A percentile compares a stretch with the other conserved stretches of the same genome.
Evolutionary conservation across 306 rosid species (phyloP).

Genomic region (Vigna hirtella): DNA sequence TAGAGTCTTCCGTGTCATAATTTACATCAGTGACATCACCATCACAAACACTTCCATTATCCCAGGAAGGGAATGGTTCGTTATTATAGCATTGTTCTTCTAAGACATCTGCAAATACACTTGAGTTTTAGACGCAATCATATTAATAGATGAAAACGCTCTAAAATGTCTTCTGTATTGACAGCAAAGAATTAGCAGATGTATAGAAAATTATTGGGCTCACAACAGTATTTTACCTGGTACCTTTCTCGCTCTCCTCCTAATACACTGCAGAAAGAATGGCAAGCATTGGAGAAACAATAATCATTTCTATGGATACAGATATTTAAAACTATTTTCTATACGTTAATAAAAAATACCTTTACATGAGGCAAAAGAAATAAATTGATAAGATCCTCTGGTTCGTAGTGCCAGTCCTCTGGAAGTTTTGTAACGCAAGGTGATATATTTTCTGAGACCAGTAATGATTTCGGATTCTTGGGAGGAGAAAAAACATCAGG

Average conservation of each 20-base stretch:
- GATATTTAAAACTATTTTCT: slow-evolving; percentile 20
- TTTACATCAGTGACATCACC: slow-evolving; percentile 47
- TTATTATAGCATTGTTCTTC: slow-evolving; percentile 56
- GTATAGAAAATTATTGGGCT: slow-evolving; percentile 21
- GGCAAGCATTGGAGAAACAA: slow-evolving; percentile 33
- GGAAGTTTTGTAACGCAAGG: slow-evolving; percentile 77
- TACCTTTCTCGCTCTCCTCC: slow-evolving; percentile 59
- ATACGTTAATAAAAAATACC: slow-evolving; percentile 52
- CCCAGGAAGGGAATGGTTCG: slow-evolving; percentile 67
- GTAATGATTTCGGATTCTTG: slow-evolving; percentile 71
- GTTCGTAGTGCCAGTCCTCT: slow-evolving; percentile 95
- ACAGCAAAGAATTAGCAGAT: slow-evolving; percentile 8
- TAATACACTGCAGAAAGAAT: slow-evolving; percentile 64
- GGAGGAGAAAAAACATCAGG: slow-evolving; percentile 77
- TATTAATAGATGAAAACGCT: slow-evolving; percentile 7
- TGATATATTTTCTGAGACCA: slow-evolving; percentile 66
- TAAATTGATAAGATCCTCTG: slow-evolving; percentile 81
- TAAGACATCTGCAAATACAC: slow-evolving; percentile 55
- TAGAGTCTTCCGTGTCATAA: slow-evolving; percentile 72
- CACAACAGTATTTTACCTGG: slow-evolving; percentile 59
- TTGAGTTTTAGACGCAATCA: background rate
- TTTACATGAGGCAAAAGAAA: slow-evolving; percentile 82
- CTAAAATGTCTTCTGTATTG: background rate
- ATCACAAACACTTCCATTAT: slow-evolving; percentile 56
- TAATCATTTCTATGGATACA: slow-evolving; percentile 20